These are phyloP conservation scores for Durusdinium trenchii DNA, from an alignment of 73 alveolate species.

Conservation along the genomic window DNA sequence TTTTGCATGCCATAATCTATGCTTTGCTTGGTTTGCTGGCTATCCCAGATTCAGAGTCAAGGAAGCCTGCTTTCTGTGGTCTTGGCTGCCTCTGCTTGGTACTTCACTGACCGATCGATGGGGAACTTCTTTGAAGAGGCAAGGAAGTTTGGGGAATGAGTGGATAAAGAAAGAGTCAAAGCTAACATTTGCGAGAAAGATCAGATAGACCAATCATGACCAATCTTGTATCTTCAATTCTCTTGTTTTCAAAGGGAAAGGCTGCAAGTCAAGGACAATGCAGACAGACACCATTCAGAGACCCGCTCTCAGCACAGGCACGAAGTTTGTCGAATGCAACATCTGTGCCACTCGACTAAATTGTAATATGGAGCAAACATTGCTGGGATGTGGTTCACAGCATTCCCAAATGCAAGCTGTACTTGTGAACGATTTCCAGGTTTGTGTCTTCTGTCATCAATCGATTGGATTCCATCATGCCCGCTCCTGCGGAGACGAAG, in stretches of 20 bases:
- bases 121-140: conserved; percentile 61
- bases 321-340: conserved; percentile 39
- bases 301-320: background rate
- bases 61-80: conserved; percentile 20
- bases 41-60: background rate
- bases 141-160: background rate
- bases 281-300: background rate
- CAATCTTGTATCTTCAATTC: too few species aligned
- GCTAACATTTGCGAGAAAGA: too few species aligned
- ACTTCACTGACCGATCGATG: conserved; percentile 41
- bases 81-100: conserved; percentile 29
- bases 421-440: background rate
- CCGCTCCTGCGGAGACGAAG: conserved; percentile 25
- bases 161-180: too few species aligned
- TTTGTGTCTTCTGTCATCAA: conserved; percentile 8
- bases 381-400: too few species aligned
- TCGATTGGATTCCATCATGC: conserved; percentile 27
- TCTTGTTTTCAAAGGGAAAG: too few species aligned
- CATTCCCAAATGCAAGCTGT: too few species aligned
- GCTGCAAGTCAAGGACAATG: too few species aligned
- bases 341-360: conserved; percentile 1
- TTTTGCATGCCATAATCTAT: background rate
- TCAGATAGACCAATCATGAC: too few species aligned
- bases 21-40: background rate
- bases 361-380: too few species aligned